Evolutionary conservation across 2,329 filamentous ascomycete genomes (phyloP).

Genomic region (Phialemoniopsis sp.): DNA sequence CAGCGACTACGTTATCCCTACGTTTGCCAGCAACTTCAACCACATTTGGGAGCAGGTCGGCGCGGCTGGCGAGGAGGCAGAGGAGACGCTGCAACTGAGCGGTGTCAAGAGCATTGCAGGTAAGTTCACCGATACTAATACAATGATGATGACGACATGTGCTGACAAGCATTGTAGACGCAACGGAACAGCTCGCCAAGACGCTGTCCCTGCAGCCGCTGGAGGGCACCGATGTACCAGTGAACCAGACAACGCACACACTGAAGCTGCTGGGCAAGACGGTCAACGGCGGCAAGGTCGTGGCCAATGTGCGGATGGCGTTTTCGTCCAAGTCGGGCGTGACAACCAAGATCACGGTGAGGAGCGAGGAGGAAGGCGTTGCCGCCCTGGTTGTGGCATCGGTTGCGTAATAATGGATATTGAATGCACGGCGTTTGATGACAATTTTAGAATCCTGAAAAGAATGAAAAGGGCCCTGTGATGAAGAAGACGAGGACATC

Average conservation of each 20-base stretch:
- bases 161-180: conserved; percentile 52
- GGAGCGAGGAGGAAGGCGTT: conserved; percentile 90
- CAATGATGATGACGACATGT: background rate
- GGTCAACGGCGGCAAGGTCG: conserved; percentile 82
- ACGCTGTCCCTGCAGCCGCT: conserved; percentile 87
- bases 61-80: conserved; percentile 81
- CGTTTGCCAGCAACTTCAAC: conserved; percentile 92
- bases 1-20: conserved; percentile 89
- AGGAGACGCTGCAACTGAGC: conserved; percentile 84
- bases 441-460: background rate
- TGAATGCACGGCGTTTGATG: too few species aligned
- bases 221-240: conserved; percentile 86
- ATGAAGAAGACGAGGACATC: too few species aligned
- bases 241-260: conserved; percentile 86
- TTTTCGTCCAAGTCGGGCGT: conserved; percentile 90
- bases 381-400: conserved; percentile 80
- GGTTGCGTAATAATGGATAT: conserved; percentile 57
- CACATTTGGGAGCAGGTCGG: conserved; percentile 94
- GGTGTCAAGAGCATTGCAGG: conserved; percentile 89
- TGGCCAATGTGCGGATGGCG: conserved; percentile 86
- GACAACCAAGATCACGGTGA: conserved; percentile 89
- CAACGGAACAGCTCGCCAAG: conserved; percentile 85
- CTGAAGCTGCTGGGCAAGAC: conserved; percentile 97
- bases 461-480: too few species aligned
- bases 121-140: conserved; percentile 41